Evolutionary conservation across 1,284 basidiomycete species (phyloP).

Genomic region (Trichosporon ovoides): DNA sequence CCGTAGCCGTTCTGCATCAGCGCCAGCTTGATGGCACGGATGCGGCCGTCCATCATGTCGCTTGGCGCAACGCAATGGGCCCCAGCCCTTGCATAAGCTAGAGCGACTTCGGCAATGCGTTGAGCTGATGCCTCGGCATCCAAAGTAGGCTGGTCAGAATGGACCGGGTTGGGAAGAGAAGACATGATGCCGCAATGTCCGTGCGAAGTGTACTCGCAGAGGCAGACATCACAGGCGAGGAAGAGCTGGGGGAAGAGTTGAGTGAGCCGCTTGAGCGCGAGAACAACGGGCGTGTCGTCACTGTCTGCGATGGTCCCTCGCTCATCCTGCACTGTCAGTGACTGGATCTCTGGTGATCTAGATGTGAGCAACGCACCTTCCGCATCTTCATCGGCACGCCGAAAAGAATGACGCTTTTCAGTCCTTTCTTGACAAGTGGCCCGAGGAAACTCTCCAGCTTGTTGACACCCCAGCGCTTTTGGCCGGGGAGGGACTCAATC

Average conservation of each 20-base stretch:
- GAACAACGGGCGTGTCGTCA: constrained; percentile 83
- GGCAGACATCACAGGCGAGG: constrained; percentile 91
- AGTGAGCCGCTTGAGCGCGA: constrained; percentile 73
- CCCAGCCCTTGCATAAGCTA: constrained; percentile 87
- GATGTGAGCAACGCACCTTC: constrained; percentile 58
- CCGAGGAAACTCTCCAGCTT: constrained; percentile 81
- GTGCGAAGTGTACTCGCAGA: constrained; percentile 99
- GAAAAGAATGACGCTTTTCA: constrained; percentile 90
- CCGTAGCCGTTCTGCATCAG: constrained; percentile 75
- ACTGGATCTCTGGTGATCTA: not conserved
- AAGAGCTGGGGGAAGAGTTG: constrained; percentile 73
- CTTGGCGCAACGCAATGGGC: constrained; percentile 97
- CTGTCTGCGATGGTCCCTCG: constrained; percentile 86
- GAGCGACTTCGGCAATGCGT: constrained; percentile 85
- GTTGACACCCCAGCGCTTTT: constrained; percentile 91
- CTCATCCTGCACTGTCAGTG: constrained; percentile 59
- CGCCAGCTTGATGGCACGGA: constrained; percentile 79
- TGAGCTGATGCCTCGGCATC: constrained; percentile 68
- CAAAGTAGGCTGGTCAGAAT: constrained; percentile 41
- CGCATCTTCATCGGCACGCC: constrained; percentile 80
- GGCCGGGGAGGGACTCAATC: constrained; percentile 73
- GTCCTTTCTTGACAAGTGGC: constrained; percentile 82
- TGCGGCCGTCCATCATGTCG: constrained; percentile 99
- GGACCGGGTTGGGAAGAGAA: constrained; percentile 35
- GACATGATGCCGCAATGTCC: constrained; percentile 88